Conservation (phyloP, 2,329 filamentous ascomycete species). For the Trichoderma sp. region DNA sequence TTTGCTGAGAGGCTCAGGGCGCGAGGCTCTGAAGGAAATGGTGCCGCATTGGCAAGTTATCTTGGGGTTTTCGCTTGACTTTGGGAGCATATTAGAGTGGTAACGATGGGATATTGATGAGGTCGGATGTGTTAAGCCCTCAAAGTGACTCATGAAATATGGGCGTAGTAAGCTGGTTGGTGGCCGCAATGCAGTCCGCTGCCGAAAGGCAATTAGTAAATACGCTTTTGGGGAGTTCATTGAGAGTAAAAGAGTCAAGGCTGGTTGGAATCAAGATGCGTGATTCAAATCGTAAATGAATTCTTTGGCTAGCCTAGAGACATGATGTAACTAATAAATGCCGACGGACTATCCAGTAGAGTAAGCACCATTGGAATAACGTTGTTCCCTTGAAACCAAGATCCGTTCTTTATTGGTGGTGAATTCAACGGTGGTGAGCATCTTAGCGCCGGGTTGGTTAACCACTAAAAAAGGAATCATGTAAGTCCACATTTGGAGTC, state of each 20-base stretch:
- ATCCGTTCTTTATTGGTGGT: neutral
- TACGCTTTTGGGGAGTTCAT: neutral
- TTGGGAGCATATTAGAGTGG: neutral
- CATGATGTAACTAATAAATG: neutral
- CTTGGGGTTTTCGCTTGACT: neutral
- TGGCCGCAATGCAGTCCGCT: neutral
- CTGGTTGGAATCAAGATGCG: neutral
- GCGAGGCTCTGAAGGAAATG: neutral
- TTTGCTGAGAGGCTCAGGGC: neutral
- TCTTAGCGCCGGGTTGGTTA: neutral
- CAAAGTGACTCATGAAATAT: neutral
- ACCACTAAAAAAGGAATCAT: neutral
- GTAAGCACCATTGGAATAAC: neutral
- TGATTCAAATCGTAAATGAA: neutral
- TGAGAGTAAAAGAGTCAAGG: neutral
- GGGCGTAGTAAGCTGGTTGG: neutral
- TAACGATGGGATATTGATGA: neutral
- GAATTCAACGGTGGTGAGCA: neutral
- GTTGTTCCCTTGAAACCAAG: neutral
- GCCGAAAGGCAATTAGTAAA: neutral
- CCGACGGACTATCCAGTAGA: neutral
- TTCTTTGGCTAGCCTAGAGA: neutral
- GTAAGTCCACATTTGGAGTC: neutral
- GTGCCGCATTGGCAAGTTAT: neutral
- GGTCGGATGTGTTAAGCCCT: neutral